A percentile compares a stretch with the other conserved stretches of the same genome.
These are phyloP conservation scores for Chiua virens DNA, from an alignment of 768 basidiomycete genomes.

Conservation along the genomic window DNA sequence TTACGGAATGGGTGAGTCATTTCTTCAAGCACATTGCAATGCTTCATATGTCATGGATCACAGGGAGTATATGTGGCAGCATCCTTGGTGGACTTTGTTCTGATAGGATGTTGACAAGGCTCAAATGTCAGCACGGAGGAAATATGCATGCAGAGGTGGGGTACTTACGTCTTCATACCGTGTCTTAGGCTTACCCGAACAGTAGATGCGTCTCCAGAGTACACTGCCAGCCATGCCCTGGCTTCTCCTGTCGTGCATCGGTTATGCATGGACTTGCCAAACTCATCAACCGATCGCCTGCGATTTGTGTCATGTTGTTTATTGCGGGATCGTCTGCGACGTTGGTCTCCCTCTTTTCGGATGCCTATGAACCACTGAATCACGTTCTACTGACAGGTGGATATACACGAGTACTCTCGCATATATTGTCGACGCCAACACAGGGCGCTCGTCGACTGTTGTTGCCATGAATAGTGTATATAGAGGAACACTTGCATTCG, in stretches of 20 bases:
- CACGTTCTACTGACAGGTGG: slow-evolving; percentile 33
- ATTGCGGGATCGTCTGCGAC: slow-evolving; percentile 63
- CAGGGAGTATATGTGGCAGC: slow-evolving; percentile 52
- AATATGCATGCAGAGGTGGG: slow-evolving; percentile 61
- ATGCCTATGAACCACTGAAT: not conserved
- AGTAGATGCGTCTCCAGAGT: slow-evolving; percentile 70
- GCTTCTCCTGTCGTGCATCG: slow-evolving; percentile 58
- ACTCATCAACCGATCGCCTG: slow-evolving; percentile 63
- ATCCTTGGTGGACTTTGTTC: slow-evolving; percentile 61
- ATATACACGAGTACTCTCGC: slow-evolving; percentile 71
- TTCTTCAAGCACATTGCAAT: not conserved
- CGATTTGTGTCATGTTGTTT: slow-evolving; percentile 72
- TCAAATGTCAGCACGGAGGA: slow-evolving; percentile 46
- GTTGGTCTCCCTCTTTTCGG: not conserved
- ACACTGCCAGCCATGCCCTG: slow-evolving; percentile 52
- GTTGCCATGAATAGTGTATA: slow-evolving; percentile 75
- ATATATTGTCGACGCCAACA: slow-evolving; percentile 85
- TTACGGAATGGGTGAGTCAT: slow-evolving; percentile 60
- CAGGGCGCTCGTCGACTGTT: slow-evolving; percentile 76
- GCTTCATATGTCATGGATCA: not conserved
- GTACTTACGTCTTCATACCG: not conserved
- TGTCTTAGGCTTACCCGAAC: not conserved
- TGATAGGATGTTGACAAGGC: slow-evolving; percentile 42
- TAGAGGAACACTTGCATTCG: slow-evolving; percentile 66
- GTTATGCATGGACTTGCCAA: slow-evolving; percentile 75